Evolutionary conservation across 805 yeast genomes (phyloP), one percentile per base, ranked within the genome.

Genomic region (Candida vartiovaarae): DNA sequence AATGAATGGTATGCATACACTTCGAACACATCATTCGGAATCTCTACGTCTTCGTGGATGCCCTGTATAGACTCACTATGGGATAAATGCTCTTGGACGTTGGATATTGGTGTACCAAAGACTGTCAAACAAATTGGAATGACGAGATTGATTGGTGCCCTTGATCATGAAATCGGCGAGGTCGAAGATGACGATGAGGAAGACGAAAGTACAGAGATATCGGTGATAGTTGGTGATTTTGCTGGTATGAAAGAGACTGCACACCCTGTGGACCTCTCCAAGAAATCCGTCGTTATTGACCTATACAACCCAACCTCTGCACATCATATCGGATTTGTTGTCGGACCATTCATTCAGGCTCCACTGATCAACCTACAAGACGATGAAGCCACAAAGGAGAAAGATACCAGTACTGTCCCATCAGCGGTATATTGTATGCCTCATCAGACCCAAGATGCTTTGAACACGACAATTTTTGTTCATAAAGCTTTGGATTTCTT

Each of bases 21-120:
- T 0, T 71, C 78, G 2, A 90, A 91, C 56, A 72, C 86, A 4
- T 89, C 87, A 28, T 64, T 82, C 37, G 87, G 88, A 15, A 72
- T 84, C 4, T 78, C 93, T 11, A 85, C 98, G 0, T 86, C 96
- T 3, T 83, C 89, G n/a, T 93, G 99, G 99, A 84, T 93, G 39
- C 99, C 99, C 0, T 93, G 99, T 59, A 74, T 93, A 5, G 97
- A 93, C 51, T 85, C 83, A 37, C 62, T 89, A 30, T 83, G 90
- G 76, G 96, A 89, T 54, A 76, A 87, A 48, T 83, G 85, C 36
- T 84, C 96, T 1, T 93, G 98, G 98, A 89, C 89, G 49, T 60
- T 93, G 8, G 95, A 87, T 57, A 69, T 93, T n/a, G 78, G 82
- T 48, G 80, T 88, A 3, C 96, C 97, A 0, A 75, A 86, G 54